Evolutionary conservation across 1,139 yeast genomes (phyloP), one percentile per base, ranked within the genome.

Genomic region (Geotrichum klebahnii): DNA sequence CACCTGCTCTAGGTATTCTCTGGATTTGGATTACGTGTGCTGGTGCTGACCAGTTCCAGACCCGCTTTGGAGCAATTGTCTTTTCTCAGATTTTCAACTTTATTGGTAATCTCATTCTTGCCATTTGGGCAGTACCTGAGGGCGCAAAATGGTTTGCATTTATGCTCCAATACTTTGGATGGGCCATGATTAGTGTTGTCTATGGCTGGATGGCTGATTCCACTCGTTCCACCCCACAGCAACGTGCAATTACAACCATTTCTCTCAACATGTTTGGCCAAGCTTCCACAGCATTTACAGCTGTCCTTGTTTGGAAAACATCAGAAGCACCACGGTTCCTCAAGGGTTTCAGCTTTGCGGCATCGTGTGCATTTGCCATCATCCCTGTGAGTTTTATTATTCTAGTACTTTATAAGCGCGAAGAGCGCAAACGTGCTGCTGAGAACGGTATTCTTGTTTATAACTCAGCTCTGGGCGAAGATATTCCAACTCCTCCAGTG

Each of bases 21-120:
- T 78, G 75, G 67, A 64, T 80, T 43, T 55, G 72, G 16, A 56
- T 75, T 19, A 68, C 72, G 8, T 75, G 83, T 60, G 55, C 67
- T 39, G 66, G 67, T 43, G 76, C 79, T 9, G 84, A 83, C 66
- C 64, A 78, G 38, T 72, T 77, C 54, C 75, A 74, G 29, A 70
- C 77, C 26, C 68, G 85, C 54, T 77, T 80, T 78, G 77, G 74
- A 50, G 84, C 84, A 1, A 75, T 81, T 50, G 51, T 76, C 4
- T 67, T 75, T 26, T 76, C 84, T 0, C 85, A 81, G 61, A 54
- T 67, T 1, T 64, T 76, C 54, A 77, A 77, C 58, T 60, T 75
- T 35, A 66, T 67, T 3, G 75, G 78, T 2, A 69, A 73, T 50
- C 64, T 72, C 16, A 67, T 76, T 48, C 61, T 77, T 48, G 75